phyloP scores from a whole-genome alignment of 768 basidiomycete genomes.

The Tephrocybe sp. region DNA sequence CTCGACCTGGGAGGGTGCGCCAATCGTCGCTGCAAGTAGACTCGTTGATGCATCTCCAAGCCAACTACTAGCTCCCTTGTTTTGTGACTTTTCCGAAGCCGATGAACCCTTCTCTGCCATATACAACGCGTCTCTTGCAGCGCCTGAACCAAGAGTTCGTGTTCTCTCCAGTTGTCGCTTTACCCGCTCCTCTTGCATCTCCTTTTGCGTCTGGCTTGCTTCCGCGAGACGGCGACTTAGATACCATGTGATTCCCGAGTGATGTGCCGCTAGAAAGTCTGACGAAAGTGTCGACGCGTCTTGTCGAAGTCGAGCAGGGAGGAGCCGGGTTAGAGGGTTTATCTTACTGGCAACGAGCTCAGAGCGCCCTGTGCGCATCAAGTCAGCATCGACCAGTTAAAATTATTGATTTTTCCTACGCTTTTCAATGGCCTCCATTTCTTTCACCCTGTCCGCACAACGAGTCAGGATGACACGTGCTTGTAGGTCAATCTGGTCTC shows the following conservation, averaged over 20 bases:
- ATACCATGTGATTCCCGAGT: constrained; percentile 91
- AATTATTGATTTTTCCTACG: constrained; percentile 45
- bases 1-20: constrained; percentile 38
- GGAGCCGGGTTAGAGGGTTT: constrained; percentile 65
- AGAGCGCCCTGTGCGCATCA: constrained; percentile 50
- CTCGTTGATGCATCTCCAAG: constrained; percentile 58
- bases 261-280: constrained; percentile 87
- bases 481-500: constrained; percentile 95
- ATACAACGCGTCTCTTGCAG: constrained; percentile 59
- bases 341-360: constrained; percentile 65
- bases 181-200: constrained; percentile 93
- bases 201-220: constrained; percentile 75
- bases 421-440: constrained; percentile 88
- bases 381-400: constrained; percentile 10
- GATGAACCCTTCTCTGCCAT: constrained; percentile 34
- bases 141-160: constrained; percentile 80
- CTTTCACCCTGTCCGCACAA: constrained; percentile 84
- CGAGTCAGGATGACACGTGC: constrained; percentile 82
- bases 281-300: constrained; percentile 53
- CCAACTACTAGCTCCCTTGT: constrained; percentile 48
- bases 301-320: constrained; percentile 70
- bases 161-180: constrained; percentile 85
- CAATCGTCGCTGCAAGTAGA: constrained; percentile 62
- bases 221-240: constrained; percentile 80
- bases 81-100: constrained; percentile 18